Evolutionary conservation across 345 rosid species (phyloP).

Genomic region (Eucalyptus globulus): DNA sequence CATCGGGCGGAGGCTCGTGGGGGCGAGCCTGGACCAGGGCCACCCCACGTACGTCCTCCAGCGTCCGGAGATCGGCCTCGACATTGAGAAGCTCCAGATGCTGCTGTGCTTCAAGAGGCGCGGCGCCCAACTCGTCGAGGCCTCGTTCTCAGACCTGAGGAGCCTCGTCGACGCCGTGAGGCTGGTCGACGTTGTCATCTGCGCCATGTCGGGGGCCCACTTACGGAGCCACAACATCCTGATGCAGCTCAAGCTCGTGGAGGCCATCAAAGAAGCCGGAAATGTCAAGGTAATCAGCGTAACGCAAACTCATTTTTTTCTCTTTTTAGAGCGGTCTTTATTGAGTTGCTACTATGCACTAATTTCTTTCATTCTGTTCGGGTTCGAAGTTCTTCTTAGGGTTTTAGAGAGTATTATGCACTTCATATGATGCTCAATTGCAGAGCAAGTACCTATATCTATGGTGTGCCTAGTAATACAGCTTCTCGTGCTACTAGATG

Average conservation of each 20-base stretch:
- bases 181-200: slow-evolving; percentile 43
- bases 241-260: slow-evolving; percentile 47
- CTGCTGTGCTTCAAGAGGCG: slow-evolving; percentile 31
- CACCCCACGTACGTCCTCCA: slow-evolving; percentile 47
- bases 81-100: slow-evolving; percentile 45
- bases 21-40: slow-evolving; percentile 40
- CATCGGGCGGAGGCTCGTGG: slow-evolving; percentile 42
- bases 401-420: not conserved
- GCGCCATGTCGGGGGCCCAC: slow-evolving; percentile 53
- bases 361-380: not conserved
- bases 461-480: not conserved
- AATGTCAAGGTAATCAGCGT: slow-evolving; percentile 30
- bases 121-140: slow-evolving; percentile 39
- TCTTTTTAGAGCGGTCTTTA: not conserved
- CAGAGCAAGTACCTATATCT: not conserved
- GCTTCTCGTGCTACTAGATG: not conserved
- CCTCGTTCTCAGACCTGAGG: slow-evolving; percentile 27
- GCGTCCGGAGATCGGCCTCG: slow-evolving; percentile 47
- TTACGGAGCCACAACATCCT: slow-evolving; percentile 37
- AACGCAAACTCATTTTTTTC: not conserved
- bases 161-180: slow-evolving; percentile 46
- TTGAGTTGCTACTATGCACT: not conserved
- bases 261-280: slow-evolving; percentile 63
- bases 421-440: not conserved
- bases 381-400: not conserved